A percentile compares a stretch with the other conserved stretches of the same genome.
phyloP scores from a whole-genome alignment of 2,329 filamentous ascomycete species.

The Arthrobotrys sinensis region DNA sequence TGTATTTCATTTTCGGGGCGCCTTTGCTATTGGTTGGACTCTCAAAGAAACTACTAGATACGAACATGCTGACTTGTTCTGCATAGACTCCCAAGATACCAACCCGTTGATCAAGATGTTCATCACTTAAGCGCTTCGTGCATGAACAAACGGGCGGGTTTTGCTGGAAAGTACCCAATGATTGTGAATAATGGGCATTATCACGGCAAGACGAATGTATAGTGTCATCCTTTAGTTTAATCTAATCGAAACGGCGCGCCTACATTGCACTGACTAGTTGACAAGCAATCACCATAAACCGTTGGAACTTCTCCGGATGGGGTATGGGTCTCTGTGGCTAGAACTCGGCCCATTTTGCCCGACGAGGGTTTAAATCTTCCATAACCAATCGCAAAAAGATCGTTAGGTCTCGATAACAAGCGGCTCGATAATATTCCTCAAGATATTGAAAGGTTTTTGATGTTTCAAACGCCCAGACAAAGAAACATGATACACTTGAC shows the following conservation, averaged over 20 bases:
- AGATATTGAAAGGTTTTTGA: slow-evolving; percentile 20
- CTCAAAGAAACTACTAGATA: slow-evolving; percentile 17
- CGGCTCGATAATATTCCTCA: background rate
- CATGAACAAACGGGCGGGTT: slow-evolving; percentile 17
- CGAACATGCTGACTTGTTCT: slow-evolving; percentile 17
- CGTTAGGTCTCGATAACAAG: slow-evolving; percentile 1
- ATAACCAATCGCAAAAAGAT: slow-evolving; percentile 2
- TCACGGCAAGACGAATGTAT: slow-evolving; percentile 30
- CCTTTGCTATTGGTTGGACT: slow-evolving; percentile 32
- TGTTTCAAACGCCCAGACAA: slow-evolving; percentile 49
- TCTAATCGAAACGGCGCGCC: slow-evolving; percentile 61
- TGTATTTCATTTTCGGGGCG: background rate
- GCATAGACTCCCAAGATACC: slow-evolving; percentile 2
- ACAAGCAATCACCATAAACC: slow-evolving; percentile 12
- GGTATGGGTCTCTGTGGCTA: slow-evolving; percentile 10
- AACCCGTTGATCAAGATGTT: slow-evolving; percentile 22
- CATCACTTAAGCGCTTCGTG: slow-evolving; percentile 44
- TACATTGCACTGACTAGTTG: slow-evolving; percentile 36
- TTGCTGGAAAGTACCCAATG: slow-evolving; percentile 23
- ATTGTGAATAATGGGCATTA: slow-evolving; percentile 22
- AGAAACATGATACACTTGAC: slow-evolving; percentile 52
- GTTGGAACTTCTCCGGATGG: slow-evolving; percentile 19
- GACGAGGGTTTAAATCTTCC: background rate
- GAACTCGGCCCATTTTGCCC: slow-evolving; percentile 19
- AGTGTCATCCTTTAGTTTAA: slow-evolving; percentile 47